Evolutionary conservation across 1,284 basidiomycete genomes (phyloP).

Genomic region (Rhodotorula glutinis): DNA sequence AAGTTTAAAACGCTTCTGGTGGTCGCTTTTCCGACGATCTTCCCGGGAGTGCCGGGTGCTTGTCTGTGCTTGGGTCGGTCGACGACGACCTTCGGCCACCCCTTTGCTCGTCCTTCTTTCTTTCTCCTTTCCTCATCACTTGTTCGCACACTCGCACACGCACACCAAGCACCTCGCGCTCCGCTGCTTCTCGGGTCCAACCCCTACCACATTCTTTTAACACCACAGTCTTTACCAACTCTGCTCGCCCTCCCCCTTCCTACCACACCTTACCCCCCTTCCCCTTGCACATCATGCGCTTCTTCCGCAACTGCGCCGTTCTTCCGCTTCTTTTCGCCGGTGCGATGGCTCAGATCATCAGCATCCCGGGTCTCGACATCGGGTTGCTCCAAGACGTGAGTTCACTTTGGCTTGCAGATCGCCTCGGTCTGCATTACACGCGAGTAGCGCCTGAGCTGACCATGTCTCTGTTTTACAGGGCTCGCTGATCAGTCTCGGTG

Average conservation of each 20-base stretch:
- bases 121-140: background rate
- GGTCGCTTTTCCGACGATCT: background rate
- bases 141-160: background rate
- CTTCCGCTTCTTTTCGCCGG: background rate
- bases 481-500: slow-evolving; percentile 12
- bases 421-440: background rate
- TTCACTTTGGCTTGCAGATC: background rate
- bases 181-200: too few species aligned
- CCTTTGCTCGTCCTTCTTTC: background rate
- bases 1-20: background rate
- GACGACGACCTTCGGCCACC: background rate
- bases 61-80: background rate
- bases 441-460: too few species aligned
- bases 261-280: background rate
- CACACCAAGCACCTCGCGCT: too few species aligned
- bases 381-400: slow-evolving; percentile 18
- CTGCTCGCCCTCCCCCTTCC: background rate
- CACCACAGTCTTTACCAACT: background rate
- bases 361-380: slow-evolving; percentile 14
- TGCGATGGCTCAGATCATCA: slow-evolving; percentile 5
- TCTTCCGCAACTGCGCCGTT: background rate
- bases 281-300: slow-evolving; percentile 2
- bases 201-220: slow-evolving; percentile 3
- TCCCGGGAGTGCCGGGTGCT: background rate
- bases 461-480: background rate